Evolutionary conservation across 2,329 filamentous ascomycete genomes (phyloP), one percentile per base, ranked within the genome.

Genomic region (Sphaerulina vaccinii): DNA sequence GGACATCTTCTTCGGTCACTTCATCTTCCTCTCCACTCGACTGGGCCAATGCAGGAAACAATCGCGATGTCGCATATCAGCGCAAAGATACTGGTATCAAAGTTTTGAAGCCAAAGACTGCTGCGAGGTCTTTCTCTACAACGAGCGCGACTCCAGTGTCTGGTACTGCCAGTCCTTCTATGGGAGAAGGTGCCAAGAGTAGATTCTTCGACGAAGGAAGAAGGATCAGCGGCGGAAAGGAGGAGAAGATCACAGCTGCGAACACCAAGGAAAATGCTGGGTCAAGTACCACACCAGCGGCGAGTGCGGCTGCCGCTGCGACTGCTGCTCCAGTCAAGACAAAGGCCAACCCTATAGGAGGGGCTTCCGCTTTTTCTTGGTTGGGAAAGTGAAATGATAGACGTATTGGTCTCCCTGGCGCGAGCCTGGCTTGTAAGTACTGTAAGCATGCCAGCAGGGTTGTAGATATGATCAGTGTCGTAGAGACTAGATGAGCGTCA

Each of bases 331-430:
- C 49, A n/a, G 47, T 59, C 11, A 69, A 68, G 61, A 66, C 62
- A 37, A 67, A 68, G 48, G 45, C 45, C 15, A 97, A 97, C 65
- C 92, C 93, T 0, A 82, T 96, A 15, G 92, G 92, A 7, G 88
- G 88, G n/a, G 92, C 88, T 11, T 93, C 89, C 52, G 92, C 92
- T 2, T 97, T 97, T 73, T 86, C 88, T 10, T 97, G 91, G 91
- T 37, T 50, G 47, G 45, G 35, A 2, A 48, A 48, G 23, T 48
- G 19, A 37, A n/a, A n/a, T n/a, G n/a, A n/a, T n/a, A n/a, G n/a
- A n/a, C n/a, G n/a, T n/a, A n/a, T n/a, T n/a, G n/a, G n/a, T n/a
- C n/a, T n/a, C n/a, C n/a, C n/a, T n/a, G n/a, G n/a, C n/a, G n/a
- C n/a, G n/a, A n/a, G n/a, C n/a, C n/a, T n/a, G n/a, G n/a, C n/a